Percentiles rank a stretch among this genome's conserved stretches.
phyloP scores from a whole-genome alignment of 2,329 filamentous ascomycete genomes.

The Diplodia intermedia region DNA sequence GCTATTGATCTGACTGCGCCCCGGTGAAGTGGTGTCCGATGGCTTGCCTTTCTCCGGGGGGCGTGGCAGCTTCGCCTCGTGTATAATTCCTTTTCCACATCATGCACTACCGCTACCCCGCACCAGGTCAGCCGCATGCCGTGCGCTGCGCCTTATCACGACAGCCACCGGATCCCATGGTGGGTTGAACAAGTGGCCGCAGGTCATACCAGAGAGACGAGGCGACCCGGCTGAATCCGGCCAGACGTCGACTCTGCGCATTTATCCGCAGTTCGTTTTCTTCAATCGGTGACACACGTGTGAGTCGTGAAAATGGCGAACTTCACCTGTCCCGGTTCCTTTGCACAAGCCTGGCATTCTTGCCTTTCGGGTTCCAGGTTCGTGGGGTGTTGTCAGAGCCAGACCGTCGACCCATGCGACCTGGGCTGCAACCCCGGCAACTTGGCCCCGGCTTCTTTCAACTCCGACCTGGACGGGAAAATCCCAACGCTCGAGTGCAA shows the following conservation, averaged over 20 bases:
- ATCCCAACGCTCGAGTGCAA: constrained; percentile 46
- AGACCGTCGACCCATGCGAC: constrained; percentile 43
- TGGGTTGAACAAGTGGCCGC: neutral
- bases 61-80: too few species aligned
- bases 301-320: neutral
- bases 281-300: neutral
- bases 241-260: neutral
- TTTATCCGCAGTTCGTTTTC: neutral
- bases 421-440: constrained; percentile 46
- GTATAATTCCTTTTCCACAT: too few species aligned
- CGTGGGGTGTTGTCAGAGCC: constrained; percentile 49
- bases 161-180: neutral
- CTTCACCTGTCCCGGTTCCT: constrained; percentile 45
- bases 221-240: neutral
- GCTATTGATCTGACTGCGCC: too few species aligned
- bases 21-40: too few species aligned
- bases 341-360: constrained; percentile 44
- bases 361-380: constrained; percentile 45
- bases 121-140: neutral
- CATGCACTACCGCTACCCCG: neutral
- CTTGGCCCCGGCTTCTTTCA: constrained; percentile 45
- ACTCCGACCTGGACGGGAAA: constrained; percentile 41
- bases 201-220: neutral
- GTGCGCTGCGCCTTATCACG: neutral
- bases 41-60: too few species aligned